Evolutionary conservation across 2,329 filamentous ascomycete species (phyloP), one percentile per base, ranked within the genome.

Genomic region (Moelleriella libera): DNA sequence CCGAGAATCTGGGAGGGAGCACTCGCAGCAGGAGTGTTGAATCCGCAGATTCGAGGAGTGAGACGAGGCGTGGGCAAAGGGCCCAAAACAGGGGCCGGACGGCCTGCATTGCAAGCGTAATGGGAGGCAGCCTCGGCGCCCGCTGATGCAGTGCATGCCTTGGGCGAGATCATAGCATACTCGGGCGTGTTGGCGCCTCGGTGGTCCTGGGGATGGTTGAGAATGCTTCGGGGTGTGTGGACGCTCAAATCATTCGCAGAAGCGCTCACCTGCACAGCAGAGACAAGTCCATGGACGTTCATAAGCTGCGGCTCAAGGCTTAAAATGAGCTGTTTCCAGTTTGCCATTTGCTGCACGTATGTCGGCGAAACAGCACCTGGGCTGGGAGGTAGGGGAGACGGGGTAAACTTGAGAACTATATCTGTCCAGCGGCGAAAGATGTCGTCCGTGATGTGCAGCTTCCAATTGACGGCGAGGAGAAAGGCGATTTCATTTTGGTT

Each of bases 401-500:
- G 86, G 11, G 85, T 89, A 58, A 88, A 85, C 65, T 85, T 86
- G 54, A 95, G 70, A 47, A 97, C 86, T 53, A 96, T 83, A 52
- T 95, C 87, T 43, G 88, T 90, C 92, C 92, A 98, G 53, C 85
- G 82, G 63, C 92, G 84, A 68, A 95, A 97, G 8, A 86, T 76
- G 3, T 83, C 76, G 55, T 96, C 88, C 1, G 88, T 83, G 53
- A 98, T 90, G 64, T 98, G 92, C 31, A 98, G 78, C 58, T 88
- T 87, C 89, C 90, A 98, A 63, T 88, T 83, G 52, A 98, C 87
- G 43, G 89, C 86, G 51, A 83, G 70, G 44, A 98, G 75, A 63
- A 97, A 98, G 14, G 86, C 82, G 64, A 94, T 83, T 68, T 98
- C 92, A 63, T 97, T 97, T 60, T 88, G 84, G 67, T 97, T 97